phyloP scores from a whole-genome alignment of 768 basidiomycete genomes.

The Termitomyces heimii region DNA sequence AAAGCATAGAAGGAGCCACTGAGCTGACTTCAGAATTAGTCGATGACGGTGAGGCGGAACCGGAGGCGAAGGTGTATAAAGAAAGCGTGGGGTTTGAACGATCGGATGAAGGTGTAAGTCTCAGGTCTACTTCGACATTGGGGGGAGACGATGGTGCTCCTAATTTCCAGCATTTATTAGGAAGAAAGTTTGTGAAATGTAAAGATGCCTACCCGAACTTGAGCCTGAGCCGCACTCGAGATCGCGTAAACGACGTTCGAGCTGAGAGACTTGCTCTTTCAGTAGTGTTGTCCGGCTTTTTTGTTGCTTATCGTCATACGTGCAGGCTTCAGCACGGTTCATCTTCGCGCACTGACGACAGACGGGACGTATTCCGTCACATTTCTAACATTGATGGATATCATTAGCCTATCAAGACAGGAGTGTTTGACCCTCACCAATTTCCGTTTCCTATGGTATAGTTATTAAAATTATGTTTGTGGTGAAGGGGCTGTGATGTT shows the following conservation, averaged over 20 bases:
- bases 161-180: background rate
- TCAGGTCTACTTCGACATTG: constrained; percentile 3
- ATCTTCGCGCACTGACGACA: constrained; percentile 53
- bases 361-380: constrained; percentile 50
- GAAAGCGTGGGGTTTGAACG: background rate
- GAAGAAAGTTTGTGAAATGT: background rate
- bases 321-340: constrained; percentile 44
- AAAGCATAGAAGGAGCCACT: background rate
- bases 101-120: background rate
- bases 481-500: background rate
- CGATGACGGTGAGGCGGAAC: constrained; percentile 7
- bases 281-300: constrained; percentile 56
- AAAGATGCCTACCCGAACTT: background rate
- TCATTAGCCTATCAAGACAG: background rate
- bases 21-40: constrained; percentile 4
- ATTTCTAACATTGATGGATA: constrained; percentile 38
- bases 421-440: constrained; percentile 24
- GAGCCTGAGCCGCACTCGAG: constrained; percentile 35
- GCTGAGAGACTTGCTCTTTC: constrained; percentile 46
- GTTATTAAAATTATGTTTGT: background rate
- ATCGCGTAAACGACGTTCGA: constrained; percentile 49
- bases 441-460: constrained; percentile 31
- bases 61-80: constrained; percentile 5
- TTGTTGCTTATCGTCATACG: constrained; percentile 55
- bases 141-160: constrained; percentile 5